phyloP scores from a whole-genome alignment of 192 early-diverging fungal species.

The Entrophospora sp. region DNA sequence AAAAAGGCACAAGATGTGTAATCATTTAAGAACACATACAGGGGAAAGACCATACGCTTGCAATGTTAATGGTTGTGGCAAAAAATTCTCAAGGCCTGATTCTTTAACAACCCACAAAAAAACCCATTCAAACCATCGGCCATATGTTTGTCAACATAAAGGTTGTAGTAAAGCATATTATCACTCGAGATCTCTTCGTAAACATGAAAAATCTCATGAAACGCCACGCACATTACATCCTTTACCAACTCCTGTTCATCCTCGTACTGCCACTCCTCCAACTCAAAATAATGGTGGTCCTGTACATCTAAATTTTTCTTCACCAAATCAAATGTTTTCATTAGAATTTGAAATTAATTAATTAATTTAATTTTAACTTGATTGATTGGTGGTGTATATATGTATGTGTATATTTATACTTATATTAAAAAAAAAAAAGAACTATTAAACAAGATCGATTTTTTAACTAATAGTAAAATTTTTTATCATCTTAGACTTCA shows the following conservation, averaged over 20 bases:
- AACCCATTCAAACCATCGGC: constrained; percentile 47
- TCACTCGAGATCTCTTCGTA: constrained; percentile 50
- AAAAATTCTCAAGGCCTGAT: constrained; percentile 40
- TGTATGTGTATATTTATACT: too few species aligned
- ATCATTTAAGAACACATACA: constrained; percentile 64
- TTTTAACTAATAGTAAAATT: too few species aligned
- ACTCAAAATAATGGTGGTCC: too few species aligned
- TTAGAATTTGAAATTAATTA: not conserved
- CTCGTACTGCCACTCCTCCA: too few species aligned
- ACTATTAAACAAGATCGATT: too few species aligned
- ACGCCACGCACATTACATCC: constrained; percentile 7
- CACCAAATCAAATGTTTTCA: not conserved
- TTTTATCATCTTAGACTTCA: too few species aligned
- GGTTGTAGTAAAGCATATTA: constrained; percentile 55
- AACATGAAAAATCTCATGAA: constrained; percentile 50
- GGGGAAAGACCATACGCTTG: constrained; percentile 69
- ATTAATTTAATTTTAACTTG: too few species aligned
- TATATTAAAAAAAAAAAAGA: too few species aligned
- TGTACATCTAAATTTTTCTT: constrained; percentile 14
- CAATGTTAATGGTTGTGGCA: constrained; percentile 40
- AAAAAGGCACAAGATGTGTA: constrained; percentile 61
- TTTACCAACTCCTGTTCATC: constrained; percentile 19
- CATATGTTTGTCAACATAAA: constrained; percentile 40
- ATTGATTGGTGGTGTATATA: too few species aligned
- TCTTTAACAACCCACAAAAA: constrained; percentile 45